These are phyloP conservation scores for Thermothielavioides terrestris DNA, from an alignment of 495 filamentous ascomycete species.

Conservation along the genomic window DNA sequence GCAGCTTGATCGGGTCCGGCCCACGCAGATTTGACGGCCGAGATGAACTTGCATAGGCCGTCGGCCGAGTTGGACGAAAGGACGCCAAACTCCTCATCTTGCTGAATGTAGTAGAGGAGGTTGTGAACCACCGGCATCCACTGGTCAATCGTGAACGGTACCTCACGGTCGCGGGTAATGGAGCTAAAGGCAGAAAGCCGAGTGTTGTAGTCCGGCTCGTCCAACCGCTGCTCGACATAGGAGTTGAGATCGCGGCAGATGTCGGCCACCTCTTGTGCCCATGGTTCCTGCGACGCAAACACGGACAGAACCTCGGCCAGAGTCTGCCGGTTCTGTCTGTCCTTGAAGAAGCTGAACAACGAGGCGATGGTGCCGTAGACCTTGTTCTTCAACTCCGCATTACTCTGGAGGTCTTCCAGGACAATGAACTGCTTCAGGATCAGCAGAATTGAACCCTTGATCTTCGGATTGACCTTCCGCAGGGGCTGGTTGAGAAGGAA, in stretches of 20 bases:
- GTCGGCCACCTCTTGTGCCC: constrained; percentile 53
- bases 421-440: constrained; percentile 61
- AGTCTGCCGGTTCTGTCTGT: constrained; percentile 60
- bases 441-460: constrained; percentile 69
- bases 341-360: constrained; percentile 79
- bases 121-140: constrained; percentile 91
- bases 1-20: constrained; percentile 28
- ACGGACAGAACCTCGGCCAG: constrained; percentile 63
- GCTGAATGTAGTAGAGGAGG: constrained; percentile 77
- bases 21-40: constrained; percentile 35
- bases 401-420: constrained; percentile 60
- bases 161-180: constrained; percentile 51
- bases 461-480: constrained; percentile 68
- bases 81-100: constrained; percentile 80
- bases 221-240: constrained; percentile 54
- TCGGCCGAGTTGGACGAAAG: constrained; percentile 72
- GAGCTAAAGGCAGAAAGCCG: constrained; percentile 66
- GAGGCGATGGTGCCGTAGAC: constrained; percentile 59
- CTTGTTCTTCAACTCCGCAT: constrained; percentile 46
- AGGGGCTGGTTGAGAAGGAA: constrained; percentile 79
- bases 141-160: constrained; percentile 56
- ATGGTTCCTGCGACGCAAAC: constrained; percentile 53
- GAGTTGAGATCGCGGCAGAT: constrained; percentile 78
- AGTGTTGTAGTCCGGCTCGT: constrained; percentile 79
- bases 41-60: constrained; percentile 71